Evolutionary conservation across 2,329 filamentous ascomycete genomes (phyloP), one percentile per base, ranked within the genome.

Genomic region (Aspergillus sp.): DNA sequence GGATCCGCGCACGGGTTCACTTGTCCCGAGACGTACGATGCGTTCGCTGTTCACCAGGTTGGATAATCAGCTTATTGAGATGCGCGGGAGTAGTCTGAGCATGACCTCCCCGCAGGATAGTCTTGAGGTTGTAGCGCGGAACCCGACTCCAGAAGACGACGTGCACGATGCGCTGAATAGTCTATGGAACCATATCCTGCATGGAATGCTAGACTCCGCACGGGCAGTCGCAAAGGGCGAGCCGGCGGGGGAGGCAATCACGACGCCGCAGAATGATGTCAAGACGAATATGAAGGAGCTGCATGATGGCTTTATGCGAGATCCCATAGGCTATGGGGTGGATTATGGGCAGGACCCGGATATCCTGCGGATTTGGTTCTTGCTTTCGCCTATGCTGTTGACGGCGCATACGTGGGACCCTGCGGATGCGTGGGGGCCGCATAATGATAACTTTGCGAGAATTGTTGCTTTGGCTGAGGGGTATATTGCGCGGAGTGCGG

Each of bases 51-150:
- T 57, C 20, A 51, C 55, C 6, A 20, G 48, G 13, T 17, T 57
- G 15, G 55, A 57, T 48, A 57, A 57, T 42, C 55, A 57, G 48
- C 8, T 57, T 5, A 45, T 57, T n/a, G 55, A 57, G 43, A 57
- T 48, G 42, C n/a, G 34, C 2, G 55, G 41, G 24, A 57, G 24
- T 32, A 47, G 18, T 42, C 22, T 42, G 22, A 39, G 41, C 24
- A 48, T 54, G 24, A 22, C 42, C 3, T 24, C 30, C 3, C 15
- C 32, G 9, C 12, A 18, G 5, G 52, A 54, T 32, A 42, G 6
- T 1, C 26, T 54, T 13, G 43, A 41, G 32, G 52, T 42, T 13
- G 36, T 54, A 1, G 52, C 52, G 32, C n/a, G n/a, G 9, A 24
- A 47, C 18, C 52, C 52, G 1, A 5, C 9, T 1, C 20, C 42